Evolutionary conservation across 495 filamentous ascomycete species (phyloP).

Genomic region (Talaromyces wortmannii): DNA sequence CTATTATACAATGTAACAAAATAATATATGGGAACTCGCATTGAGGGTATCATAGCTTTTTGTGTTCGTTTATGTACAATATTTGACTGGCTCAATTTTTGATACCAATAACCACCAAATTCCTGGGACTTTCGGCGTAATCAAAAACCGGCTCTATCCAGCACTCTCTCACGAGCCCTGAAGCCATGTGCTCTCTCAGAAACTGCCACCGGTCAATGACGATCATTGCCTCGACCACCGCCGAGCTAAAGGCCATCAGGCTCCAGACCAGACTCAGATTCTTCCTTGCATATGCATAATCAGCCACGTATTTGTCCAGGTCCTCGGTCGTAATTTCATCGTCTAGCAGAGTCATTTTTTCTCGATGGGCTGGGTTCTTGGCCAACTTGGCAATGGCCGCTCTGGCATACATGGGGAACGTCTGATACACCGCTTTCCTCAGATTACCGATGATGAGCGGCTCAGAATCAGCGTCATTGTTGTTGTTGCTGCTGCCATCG

Average conservation of each 20-base stretch:
- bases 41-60: neutral
- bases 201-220: conserved; percentile 90
- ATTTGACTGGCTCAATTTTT: conserved; percentile 37
- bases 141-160: conserved; percentile 96
- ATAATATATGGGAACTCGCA: neutral
- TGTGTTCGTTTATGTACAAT: neutral
- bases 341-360: conserved; percentile 54
- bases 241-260: conserved; percentile 91
- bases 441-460: conserved; percentile 84
- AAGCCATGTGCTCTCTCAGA: conserved; percentile 61
- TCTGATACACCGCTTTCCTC: conserved; percentile 69
- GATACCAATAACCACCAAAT: conserved; percentile 82
- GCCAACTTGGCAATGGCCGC: conserved; percentile 72
- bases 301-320: conserved; percentile 58
- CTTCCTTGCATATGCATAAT: conserved; percentile 61
- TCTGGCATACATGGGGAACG: conserved; percentile 69
- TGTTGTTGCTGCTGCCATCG: conserved; percentile 30
- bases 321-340: conserved; percentile 63
- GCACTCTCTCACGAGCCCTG: conserved; percentile 48
- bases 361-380: conserved; percentile 47
- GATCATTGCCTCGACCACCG: conserved; percentile 80
- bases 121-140: conserved; percentile 80
- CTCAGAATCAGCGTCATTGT: neutral
- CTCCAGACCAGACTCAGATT: conserved; percentile 84
- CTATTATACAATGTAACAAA: neutral